Conservation (phyloP, 805 yeast genomes). For the Zygoascus bituminiphila region DNA sequence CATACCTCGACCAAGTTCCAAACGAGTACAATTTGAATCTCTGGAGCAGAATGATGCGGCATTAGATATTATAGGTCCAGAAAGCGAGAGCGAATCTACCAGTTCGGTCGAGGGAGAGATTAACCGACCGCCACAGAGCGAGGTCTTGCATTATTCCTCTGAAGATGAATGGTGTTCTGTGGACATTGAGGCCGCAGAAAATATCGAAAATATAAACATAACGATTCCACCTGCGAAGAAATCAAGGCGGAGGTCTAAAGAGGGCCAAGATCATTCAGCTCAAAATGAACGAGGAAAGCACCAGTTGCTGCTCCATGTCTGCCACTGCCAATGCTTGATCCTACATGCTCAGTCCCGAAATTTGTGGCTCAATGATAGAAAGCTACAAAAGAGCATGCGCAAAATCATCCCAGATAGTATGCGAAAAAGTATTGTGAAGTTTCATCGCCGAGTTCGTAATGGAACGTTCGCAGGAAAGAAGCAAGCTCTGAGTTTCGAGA, state of each 20-base stretch:
- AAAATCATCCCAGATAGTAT: background rate
- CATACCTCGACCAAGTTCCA: too few relatives aligned
- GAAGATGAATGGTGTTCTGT: background rate
- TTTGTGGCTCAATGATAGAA: background rate
- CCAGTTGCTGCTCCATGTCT: background rate
- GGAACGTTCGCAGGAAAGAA: background rate
- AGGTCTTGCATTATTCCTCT: background rate
- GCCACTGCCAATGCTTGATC: constrained; percentile 2
- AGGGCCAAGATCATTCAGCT: background rate
- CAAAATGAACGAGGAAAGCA: background rate
- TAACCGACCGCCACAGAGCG: background rate
- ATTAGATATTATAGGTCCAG: background rate
- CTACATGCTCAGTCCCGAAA: background rate
- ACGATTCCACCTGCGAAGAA: background rate
- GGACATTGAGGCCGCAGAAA: background rate
- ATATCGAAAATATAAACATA: background rate
- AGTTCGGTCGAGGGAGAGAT: background rate
- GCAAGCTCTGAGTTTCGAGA: background rate
- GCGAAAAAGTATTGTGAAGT: background rate
- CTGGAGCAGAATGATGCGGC: background rate
- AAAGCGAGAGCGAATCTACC: background rate
- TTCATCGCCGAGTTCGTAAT: constrained; percentile 1
- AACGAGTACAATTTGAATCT: background rate
- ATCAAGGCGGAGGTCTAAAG: background rate
- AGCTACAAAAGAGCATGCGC: background rate